Base-by-base conservation (phyloP, 2,329 filamentous ascomycete species). In the Fusarium domesticum region DNA sequence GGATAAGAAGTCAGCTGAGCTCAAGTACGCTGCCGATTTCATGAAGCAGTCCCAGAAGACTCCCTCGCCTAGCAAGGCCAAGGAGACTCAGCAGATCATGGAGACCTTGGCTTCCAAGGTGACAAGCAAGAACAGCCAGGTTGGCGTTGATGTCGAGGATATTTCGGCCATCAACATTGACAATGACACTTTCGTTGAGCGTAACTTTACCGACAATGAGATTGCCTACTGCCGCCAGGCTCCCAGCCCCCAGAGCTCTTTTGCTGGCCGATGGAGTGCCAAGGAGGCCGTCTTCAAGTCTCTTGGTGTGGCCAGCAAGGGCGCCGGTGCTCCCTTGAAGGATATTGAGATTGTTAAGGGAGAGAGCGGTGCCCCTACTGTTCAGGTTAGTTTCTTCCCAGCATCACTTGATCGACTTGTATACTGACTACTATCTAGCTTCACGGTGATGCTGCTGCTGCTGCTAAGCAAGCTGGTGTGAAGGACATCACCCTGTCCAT, bases 241-340 rank as follows among this genome's bases (percentile, higher is more conserved):
- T 14, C 73, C 89, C 6, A 85, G 80, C 63, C 87, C 90, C 1
- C 89, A 89, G 64, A 88, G 91, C 55, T 95, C 89, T 39, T 98
- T 96, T 70, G 89, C 92, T 5, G 93, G 93, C 38, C 84, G 90
- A 57, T 98, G 93, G 93, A 92, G 86, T 61, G 93, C 93, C 28
- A 98, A 98, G 75, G 93, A 98, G 72, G 93, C 93, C 19, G 91
- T 98, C 1, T 98, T 98, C 79, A 98, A 98, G 81, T 90, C 89
- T 30, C 77, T 98, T 12, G 90, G 91, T 56, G 91, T 97, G 11
- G 73, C 79, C 58, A 86, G 91, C 69, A 84, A 87, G 70, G 93
- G 93, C 50, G 91, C 87, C 8, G 93, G 95, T 54, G 92, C 93
- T 47, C 78, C 89, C 14, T 70, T 98, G 70, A 93, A 85, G 75